Evolutionary conservation across 768 basidiomycete genomes (phyloP).

Genomic region (Podaxis sp.): DNA sequence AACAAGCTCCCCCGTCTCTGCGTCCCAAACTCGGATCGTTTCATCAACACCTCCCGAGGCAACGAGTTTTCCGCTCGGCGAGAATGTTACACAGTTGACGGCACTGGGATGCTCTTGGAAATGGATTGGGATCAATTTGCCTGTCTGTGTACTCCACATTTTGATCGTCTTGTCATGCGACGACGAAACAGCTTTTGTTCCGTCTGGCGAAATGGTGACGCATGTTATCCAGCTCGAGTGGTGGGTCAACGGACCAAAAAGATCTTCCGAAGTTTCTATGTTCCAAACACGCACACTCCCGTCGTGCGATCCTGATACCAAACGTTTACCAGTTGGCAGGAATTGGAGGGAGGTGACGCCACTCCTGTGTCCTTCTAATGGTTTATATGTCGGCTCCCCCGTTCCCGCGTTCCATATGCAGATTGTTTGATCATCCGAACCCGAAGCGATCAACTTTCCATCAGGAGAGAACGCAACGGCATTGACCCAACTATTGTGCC

Average conservation of each 20-base stretch:
- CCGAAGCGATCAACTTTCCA: slow-evolving; percentile 20
- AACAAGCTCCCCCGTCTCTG: slow-evolving; percentile 16
- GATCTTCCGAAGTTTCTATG: slow-evolving; percentile 2
- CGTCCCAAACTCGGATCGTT: slow-evolving; percentile 24
- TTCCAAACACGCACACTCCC: slow-evolving; percentile 12
- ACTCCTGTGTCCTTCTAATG: neutral
- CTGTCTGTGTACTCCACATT: slow-evolving; percentile 20
- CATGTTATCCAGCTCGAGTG: slow-evolving; percentile 2
- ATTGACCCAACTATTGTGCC: slow-evolving; percentile 10
- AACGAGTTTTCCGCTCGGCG: slow-evolving; percentile 19
- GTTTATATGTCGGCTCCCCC: neutral
- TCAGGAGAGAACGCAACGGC: slow-evolving; percentile 22
- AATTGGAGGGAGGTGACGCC: neutral
- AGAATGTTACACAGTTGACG: slow-evolving; percentile 21
- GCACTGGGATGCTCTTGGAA: slow-evolving; percentile 20
- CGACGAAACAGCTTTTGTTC: slow-evolving; percentile 17
- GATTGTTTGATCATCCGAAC: slow-evolving; percentile 20
- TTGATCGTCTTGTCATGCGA: slow-evolving; percentile 21
- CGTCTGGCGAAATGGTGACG: slow-evolving; percentile 16
- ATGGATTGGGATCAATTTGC: slow-evolving; percentile 10
- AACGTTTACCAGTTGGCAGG: neutral
- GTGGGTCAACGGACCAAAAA: neutral
- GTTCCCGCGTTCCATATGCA: slow-evolving; percentile 16
- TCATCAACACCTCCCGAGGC: slow-evolving; percentile 17
- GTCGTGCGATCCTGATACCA: neutral